Conservation (phyloP, 2,329 filamentous ascomycete species). For the Cryphonectria nitschkei region DNA sequence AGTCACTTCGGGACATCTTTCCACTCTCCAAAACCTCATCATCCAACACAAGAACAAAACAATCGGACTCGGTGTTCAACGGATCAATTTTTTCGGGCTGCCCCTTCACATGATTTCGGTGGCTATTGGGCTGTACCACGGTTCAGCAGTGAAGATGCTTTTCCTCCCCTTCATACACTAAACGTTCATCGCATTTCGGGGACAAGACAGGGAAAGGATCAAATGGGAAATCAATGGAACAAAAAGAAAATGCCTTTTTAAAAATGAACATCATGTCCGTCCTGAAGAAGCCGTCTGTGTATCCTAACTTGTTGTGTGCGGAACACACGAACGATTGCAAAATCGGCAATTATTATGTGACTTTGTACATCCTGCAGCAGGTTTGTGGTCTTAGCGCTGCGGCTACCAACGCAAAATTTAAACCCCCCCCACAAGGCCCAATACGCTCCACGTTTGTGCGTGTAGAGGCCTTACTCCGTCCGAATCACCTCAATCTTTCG, state of each 20-base stretch:
- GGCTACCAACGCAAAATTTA: background rate
- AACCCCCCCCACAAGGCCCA: background rate
- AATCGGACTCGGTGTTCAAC: constrained; percentile 31
- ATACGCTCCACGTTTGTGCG: too few relatives aligned
- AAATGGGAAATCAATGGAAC: constrained; percentile 25
- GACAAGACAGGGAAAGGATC: constrained; percentile 23
- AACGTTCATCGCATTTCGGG: constrained; percentile 26
- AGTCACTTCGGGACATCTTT: background rate
- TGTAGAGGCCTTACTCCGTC: too few relatives aligned
- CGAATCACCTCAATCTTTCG: too few relatives aligned
- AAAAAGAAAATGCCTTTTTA: constrained; percentile 27
- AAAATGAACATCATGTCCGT: constrained; percentile 29
- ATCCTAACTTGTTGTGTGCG: background rate
- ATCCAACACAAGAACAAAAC: constrained; percentile 16
- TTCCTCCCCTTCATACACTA: constrained; percentile 12
- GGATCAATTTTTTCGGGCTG: constrained; percentile 26
- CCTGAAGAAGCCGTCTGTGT: constrained; percentile 5
- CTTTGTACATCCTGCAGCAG: background rate
- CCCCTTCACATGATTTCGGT: constrained; percentile 26
- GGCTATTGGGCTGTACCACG: constrained; percentile 23
- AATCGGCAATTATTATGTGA: background rate
- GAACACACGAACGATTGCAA: background rate
- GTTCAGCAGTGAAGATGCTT: constrained; percentile 24
- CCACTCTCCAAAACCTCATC: constrained; percentile 14
- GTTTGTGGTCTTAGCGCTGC: background rate